Evolutionary conservation across 768 basidiomycete species (phyloP).

Genomic region (Podaxis pistillaris): DNA sequence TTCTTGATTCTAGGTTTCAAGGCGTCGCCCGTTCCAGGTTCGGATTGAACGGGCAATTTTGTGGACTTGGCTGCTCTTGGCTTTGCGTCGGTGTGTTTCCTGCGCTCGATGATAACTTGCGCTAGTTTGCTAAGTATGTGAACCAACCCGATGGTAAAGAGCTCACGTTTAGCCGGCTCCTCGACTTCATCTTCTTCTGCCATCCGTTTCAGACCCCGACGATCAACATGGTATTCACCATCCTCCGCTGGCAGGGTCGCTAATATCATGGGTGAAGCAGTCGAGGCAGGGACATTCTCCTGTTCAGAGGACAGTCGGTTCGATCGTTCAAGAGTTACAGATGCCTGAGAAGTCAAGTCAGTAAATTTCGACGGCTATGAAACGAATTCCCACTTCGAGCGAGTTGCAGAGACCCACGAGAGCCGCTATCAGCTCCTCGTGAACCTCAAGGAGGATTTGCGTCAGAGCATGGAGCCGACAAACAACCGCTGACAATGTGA

Average conservation of each 20-base stretch:
- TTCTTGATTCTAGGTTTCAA: conserved; percentile 30
- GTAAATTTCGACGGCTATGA: neutral
- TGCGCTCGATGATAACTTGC: neutral
- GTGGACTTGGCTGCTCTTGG: neutral
- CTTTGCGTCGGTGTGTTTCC: neutral
- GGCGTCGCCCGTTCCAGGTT: neutral
- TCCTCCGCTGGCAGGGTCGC: neutral
- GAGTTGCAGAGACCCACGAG: conserved; percentile 9
- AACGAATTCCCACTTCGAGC: neutral
- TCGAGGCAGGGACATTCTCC: neutral
- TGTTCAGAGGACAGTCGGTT: neutral
- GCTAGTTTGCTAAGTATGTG: neutral
- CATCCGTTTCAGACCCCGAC: neutral
- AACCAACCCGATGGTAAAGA: neutral
- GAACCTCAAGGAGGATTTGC: conserved; percentile 39
- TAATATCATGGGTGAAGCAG: neutral
- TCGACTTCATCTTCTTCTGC: neutral
- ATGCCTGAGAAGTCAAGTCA: neutral
- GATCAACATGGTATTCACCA: neutral
- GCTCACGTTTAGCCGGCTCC: neutral
- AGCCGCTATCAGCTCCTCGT: conserved; percentile 21
- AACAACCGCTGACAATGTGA: conserved; percentile 59
- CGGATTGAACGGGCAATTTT: neutral
- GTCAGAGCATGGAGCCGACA: conserved; percentile 53
- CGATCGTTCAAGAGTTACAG: neutral